Evolutionary conservation across 2,329 filamentous ascomycete genomes (phyloP).

Genomic region (Ophiosphaerella narmari): DNA sequence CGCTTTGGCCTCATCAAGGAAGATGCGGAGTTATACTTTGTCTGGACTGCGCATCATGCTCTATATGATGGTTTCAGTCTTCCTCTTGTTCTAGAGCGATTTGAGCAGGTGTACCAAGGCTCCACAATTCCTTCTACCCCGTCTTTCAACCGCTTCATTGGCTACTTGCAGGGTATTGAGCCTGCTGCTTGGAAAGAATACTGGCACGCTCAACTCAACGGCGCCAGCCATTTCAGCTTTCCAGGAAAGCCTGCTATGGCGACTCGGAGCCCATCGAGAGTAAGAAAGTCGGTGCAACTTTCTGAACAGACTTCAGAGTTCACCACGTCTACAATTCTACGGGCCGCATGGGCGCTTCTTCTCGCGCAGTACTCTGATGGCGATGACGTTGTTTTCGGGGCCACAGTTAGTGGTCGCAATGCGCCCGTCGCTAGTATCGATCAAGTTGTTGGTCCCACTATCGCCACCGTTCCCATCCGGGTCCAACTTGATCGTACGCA

Average conservation of each 20-base stretch:
- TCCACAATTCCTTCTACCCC: neutral
- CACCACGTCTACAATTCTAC: constrained; percentile 10
- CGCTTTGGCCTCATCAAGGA: constrained; percentile 49
- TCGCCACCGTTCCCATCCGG: constrained; percentile 46
- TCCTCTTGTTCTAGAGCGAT: neutral
- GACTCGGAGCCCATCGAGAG: too few relatives aligned
- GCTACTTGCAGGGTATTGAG: constrained; percentile 35
- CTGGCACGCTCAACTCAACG: neutral
- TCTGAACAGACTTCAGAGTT: neutral
- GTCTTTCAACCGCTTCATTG: neutral
- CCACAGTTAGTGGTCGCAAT: constrained; percentile 15
- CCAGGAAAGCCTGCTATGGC: neutral
- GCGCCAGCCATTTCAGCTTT: neutral
- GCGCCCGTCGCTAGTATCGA: constrained; percentile 26
- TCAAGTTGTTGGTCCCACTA: constrained; percentile 40
- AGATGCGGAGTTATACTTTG: constrained; percentile 39
- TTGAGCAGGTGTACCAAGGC: constrained; percentile 1
- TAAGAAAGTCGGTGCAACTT: too few relatives aligned
- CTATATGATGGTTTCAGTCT: constrained; percentile 85
- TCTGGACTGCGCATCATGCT: constrained; percentile 77
- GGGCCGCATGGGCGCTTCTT: constrained; percentile 22
- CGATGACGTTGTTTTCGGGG: constrained; percentile 17
- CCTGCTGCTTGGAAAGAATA: constrained; percentile 10
- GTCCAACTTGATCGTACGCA: constrained; percentile 23
- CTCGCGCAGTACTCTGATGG: constrained; percentile 8